Base-by-base conservation (phyloP, 805 yeast species). In the Barnettozyma vustinii region DNA sequence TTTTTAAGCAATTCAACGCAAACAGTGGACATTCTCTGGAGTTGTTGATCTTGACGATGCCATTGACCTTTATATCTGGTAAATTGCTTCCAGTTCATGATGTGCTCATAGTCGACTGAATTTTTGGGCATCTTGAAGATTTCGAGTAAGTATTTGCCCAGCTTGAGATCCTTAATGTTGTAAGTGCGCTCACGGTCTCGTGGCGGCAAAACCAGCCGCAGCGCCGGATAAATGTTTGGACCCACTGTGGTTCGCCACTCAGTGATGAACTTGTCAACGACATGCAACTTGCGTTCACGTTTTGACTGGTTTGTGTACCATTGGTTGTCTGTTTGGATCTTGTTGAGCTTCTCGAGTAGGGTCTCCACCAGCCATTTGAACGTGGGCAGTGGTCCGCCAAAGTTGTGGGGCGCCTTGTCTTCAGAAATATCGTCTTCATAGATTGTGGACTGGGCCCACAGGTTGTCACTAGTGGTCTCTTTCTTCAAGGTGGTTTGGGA, bases 181-280 rank as follows among this genome's bases (percentile, higher is more conserved):
- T 81, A 87, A 39, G 74, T 65, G 39, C 90, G 67, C 23, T 65
- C 66, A 19, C 74, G 68, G 55, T 87, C 96, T 45, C 79, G 71
- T 46, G 80, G 75, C 0, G 95, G 89, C 25, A 84, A 63, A 2
- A 76, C 68, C 43, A 90, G 69, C 30, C 81, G 68, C 15, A 86
- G 70, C 1, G 83, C 83, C 0, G 92, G 91, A 56, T 75, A 81
- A 3, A 90, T 73, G 62, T 90, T 76, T 16, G 72, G 64, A 0
- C 89, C 89, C 0, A 83, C 81, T 2, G 71, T 65, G 15, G 55
- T 56, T 35, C 81, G 64, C 84, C 86, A 84, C 36, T 69, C 61
- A 5, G 60, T 59, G 27, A 81, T 66, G 57, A 80, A 84, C 16
- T 56, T 53, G 0, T 57, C 49, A 3, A 79, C 63, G 1, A 68